These are phyloP conservation scores for Thalassiosira allenii DNA, from an alignment of 352 stramenopile genomes.

Conservation along the genomic window DNA sequence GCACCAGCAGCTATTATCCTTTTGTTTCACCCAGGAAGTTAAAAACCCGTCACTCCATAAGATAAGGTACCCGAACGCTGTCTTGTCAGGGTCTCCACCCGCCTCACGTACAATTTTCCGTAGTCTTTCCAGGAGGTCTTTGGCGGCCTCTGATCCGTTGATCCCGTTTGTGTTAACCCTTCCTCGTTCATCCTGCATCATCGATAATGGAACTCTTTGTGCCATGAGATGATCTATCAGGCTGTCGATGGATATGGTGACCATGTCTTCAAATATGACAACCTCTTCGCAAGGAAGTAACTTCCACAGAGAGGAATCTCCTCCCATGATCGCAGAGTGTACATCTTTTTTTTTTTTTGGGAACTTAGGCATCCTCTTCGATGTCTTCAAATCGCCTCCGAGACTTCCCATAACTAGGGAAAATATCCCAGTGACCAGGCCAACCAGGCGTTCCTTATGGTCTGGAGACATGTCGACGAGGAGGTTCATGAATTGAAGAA, in stretches of 20 bases:
- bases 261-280: too few species aligned
- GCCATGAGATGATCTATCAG: background rate
- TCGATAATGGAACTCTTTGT: background rate
- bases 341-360: too few species aligned
- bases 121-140: background rate
- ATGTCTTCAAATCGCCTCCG: too few species aligned
- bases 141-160: background rate
- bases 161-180: background rate
- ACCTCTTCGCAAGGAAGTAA: too few species aligned
- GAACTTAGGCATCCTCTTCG: too few species aligned
- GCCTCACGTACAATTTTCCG: background rate
- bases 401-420: too few species aligned
- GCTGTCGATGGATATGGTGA: background rate
- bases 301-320: too few species aligned
- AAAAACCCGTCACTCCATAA: conserved; percentile 34
- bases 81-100: conserved; percentile 7
- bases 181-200: background rate
- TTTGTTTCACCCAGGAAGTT: conserved; percentile 31
- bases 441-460: too few species aligned
- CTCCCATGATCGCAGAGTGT: too few species aligned
- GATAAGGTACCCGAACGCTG: background rate
- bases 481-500: too few species aligned
- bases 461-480: too few species aligned
- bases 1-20: conserved; percentile 36
- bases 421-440: too few species aligned